Base-by-base conservation (phyloP, 108 stramenopile species). In the Cylindrotheca closterium region DNA sequence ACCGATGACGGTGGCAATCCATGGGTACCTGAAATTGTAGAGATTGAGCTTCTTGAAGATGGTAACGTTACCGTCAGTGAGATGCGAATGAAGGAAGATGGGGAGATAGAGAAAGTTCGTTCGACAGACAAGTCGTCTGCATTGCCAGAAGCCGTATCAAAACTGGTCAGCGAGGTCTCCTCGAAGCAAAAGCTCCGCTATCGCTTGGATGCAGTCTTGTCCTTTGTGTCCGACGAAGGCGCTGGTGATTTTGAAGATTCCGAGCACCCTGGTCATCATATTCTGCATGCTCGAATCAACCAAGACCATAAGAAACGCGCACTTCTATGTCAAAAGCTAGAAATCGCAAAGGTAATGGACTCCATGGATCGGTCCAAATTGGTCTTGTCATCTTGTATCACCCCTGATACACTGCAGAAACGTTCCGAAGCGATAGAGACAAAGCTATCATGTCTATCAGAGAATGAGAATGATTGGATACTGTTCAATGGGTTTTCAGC, bases 401-500 rank as follows among this genome's bases (percentile, higher is more conserved):
- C 32, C 15, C 1, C 32, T 10, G 71, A 65, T 18, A 56, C 53
- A 4, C 58, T 57, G 23, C 8, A 30, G 30, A 27, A 33, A 23
- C 65, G 71, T 22, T 48, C 58, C 1, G 60, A 57, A 30, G 2
- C 4, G 4, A 61, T 29, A n/a, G 66, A 72, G 5, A 8, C 45
- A 19, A 19, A 27, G 31, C 51, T 72, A 19, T 10, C 7, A 15
- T 42, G 10, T 10, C 19, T 62, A 53, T 47, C 60, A 15, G 30
- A 22, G 55, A 27, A 58, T 23, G 29, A 48, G n/a, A 25, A 24
- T 55, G 22, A 51, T 18, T 96, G 95, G 95, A 27, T 93, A 53
- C 75, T 90, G 5, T 73, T 84, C 62, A 96, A 96, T 72, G 88
- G 92, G 21, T 92, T 86, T 56, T 67, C 80, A 34, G 87, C 90